Base-by-base conservation (phyloP, 2,329 filamentous ascomycete genomes). In the Tolypocladium pustulatum region DNA sequence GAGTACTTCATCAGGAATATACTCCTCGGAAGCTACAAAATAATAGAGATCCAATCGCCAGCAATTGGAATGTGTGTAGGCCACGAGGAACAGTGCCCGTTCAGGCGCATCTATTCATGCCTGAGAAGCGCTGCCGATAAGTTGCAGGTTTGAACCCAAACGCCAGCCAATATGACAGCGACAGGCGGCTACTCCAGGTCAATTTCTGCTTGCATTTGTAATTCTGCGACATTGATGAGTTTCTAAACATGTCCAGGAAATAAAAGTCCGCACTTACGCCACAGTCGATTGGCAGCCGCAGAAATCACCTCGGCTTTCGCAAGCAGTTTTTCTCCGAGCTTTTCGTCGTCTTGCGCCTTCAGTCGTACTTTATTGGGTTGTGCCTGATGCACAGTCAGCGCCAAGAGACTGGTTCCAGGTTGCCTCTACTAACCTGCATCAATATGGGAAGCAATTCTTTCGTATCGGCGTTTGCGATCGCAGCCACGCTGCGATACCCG, bases 381-480 rank as follows among this genome's bases (percentile, higher is more conserved):
- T 5, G 84, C 85, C 82, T 86, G 59, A 52, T 53, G 12, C 22
- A 37, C 20, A 34, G 56, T 65, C 38, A 65, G 59, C 54, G 4
- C 10, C 22, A 30, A 34, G n/a, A 27, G 15, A 4, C 30, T 40
- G 34, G 9, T 12, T 30, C 4, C n/a, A 9, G 27, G 49, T 12
- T 20, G 49, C 27, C 17, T 52, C 17, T 20, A 9, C 38, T 10
- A 7, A 85, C 85, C 78, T 89, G 86, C 76, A 89, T 81, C 56
- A 92, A 74, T n/a, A 91, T 74, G 8, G 87, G 87, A 2, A 90
- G 76, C 30, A 91, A 74, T 62, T 89, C 87, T 60, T 79, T 79
- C 0, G 85, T 80, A 61, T 88, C 81, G 0, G 88, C 86, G 63
- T 88, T 88, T 5, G 88, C 87, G 54, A 92, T 76, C 3, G 82